Percentiles rank a stretch among this genome's conserved stretches.
These are phyloP conservation scores for Skeletonema costatum DNA, from an alignment of 108 stramenopile species.

Conservation along the genomic window DNA sequence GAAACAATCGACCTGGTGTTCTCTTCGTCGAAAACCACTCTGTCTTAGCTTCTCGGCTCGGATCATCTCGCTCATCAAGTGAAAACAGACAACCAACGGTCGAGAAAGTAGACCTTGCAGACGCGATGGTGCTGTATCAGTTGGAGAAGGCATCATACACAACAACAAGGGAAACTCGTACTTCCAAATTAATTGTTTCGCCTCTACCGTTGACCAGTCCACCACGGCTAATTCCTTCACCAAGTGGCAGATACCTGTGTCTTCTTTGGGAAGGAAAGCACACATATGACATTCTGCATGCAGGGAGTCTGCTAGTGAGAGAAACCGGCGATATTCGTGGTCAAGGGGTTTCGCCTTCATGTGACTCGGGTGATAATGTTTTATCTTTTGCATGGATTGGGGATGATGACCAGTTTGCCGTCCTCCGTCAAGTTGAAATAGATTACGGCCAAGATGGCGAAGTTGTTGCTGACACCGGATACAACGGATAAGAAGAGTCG, in stretches of 20 bases:
- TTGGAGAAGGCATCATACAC: conserved; percentile 12
- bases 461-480: neutral
- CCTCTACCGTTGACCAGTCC: conserved; percentile 42
- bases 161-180: conserved; percentile 19
- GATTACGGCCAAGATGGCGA: neutral
- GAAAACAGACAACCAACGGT: conserved; percentile 22
- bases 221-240: conserved; percentile 64
- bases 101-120: conserved; percentile 34
- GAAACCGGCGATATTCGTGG: conserved; percentile 10
- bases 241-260: conserved; percentile 72
- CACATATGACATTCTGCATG: conserved; percentile 77
- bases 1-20: conserved; percentile 33
- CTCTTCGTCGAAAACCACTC: conserved; percentile 34
- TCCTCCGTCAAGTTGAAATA: conserved; percentile 17
- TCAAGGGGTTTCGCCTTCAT: conserved; percentile 53
- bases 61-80: conserved; percentile 7
- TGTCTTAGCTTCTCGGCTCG: conserved; percentile 33
- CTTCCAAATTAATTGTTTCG: conserved; percentile 32
- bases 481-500: conserved; percentile 21
- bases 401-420: conserved; percentile 73
- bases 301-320: conserved; percentile 50
- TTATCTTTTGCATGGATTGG: conserved; percentile 85
- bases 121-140: conserved; percentile 30
- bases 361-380: conserved; percentile 66
- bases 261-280: conserved; percentile 70